Evolutionary conservation across 2,329 filamentous ascomycete genomes (phyloP).

Genomic region (Sporothrix pseudoabietina): DNA sequence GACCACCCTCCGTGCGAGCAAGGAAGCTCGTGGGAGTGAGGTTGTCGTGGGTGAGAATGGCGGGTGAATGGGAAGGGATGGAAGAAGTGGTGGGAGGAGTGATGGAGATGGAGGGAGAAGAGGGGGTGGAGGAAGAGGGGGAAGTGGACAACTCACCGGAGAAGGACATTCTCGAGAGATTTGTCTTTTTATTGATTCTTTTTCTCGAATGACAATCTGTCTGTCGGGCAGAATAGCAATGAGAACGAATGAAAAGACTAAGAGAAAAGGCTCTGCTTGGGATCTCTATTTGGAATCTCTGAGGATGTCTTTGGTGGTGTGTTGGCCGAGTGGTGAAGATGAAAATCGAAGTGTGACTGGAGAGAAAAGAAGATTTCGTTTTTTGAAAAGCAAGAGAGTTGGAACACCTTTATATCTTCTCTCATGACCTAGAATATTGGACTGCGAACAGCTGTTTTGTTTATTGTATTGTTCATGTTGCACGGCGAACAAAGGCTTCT

Average conservation of each 20-base stretch:
- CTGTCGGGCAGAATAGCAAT: not conserved
- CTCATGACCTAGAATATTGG: not conserved
- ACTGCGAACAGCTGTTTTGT: not conserved
- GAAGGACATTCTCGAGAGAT: constrained; percentile 13
- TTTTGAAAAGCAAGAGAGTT: not conserved
- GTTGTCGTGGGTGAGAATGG: not conserved
- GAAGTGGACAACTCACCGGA: not conserved
- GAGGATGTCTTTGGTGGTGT: not conserved
- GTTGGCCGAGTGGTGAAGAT: not conserved
- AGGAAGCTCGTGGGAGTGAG: constrained; percentile 20
- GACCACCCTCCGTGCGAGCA: constrained; percentile 5
- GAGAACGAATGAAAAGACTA: not conserved
- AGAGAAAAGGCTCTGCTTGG: not conserved
- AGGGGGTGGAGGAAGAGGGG: not conserved
- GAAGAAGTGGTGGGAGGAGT: not conserved
- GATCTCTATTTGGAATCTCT: not conserved
- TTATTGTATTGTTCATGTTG: not conserved
- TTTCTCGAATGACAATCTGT: not conserved
- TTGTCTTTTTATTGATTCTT: not conserved
- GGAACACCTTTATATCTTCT: not conserved
- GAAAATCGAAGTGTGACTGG: constrained; percentile 15
- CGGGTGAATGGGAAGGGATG: not conserved
- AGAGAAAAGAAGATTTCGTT: constrained; percentile 1
- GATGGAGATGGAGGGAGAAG: not conserved
- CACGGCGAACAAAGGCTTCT: not conserved